A percentile compares a stretch with the other conserved stretches of the same genome.
Evolutionary conservation across 1,284 basidiomycete genomes (phyloP).

Genomic region (Cystobasidiaceae sp.): DNA sequence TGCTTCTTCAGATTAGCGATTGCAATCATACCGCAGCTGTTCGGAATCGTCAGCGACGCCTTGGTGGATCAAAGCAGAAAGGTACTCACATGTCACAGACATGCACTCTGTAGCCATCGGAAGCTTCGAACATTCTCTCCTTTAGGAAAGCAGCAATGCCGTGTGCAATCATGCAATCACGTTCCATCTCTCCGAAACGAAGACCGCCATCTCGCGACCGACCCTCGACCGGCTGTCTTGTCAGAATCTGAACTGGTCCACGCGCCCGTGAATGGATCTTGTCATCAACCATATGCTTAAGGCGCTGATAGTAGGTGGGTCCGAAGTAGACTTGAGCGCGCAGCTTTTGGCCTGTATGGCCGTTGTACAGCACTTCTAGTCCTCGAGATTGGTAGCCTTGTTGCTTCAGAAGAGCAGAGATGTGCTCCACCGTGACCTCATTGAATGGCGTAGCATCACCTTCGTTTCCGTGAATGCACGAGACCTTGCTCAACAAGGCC

Average conservation of each 20-base stretch:
- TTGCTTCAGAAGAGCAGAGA: conserved; percentile 72
- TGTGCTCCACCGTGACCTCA: conserved; percentile 92
- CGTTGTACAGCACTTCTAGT: conserved; percentile 97
- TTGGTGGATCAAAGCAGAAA: background rate
- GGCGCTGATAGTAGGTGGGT: conserved; percentile 96
- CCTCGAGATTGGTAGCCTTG: conserved; percentile 91
- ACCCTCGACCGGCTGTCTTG: conserved; percentile 98
- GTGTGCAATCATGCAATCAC: conserved; percentile 99
- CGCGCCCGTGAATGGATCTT: conserved; percentile 98
- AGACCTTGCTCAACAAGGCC: conserved; percentile 92
- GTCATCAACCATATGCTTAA: conserved; percentile 99
- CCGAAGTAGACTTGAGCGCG: conserved; percentile 98
- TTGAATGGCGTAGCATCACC: conserved; percentile 99
- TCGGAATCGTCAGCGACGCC: too few relatives aligned
- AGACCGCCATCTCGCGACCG: conserved; percentile 96
- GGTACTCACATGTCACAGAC: conserved; percentile 84
- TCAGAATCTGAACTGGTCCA: conserved; percentile 96
- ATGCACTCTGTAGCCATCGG: conserved; percentile 79
- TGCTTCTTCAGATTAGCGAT: conserved; percentile 76
- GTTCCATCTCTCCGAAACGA: conserved; percentile 99
- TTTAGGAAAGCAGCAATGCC: conserved; percentile 84
- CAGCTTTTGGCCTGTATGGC: conserved; percentile 92
- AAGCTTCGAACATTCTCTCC: conserved; percentile 48
- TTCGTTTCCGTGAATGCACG: conserved; percentile 91
- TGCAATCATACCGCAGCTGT: conserved; percentile 84